phyloP scores from a whole-genome alignment of 1,284 basidiomycete species.

The Thelephora terrestris region DNA sequence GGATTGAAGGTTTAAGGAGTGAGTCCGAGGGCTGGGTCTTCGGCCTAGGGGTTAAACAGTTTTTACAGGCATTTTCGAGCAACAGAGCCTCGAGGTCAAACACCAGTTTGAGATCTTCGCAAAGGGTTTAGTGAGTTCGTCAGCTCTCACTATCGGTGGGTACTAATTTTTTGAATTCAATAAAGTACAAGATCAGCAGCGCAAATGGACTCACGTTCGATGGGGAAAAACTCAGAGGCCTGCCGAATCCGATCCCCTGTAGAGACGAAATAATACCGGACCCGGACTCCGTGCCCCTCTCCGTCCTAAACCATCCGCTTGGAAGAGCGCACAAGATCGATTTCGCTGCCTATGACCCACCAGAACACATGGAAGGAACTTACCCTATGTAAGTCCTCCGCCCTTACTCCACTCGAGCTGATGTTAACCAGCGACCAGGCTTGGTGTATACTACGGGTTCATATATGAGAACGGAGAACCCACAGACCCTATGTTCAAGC shows the following conservation, averaged over 20 bases:
- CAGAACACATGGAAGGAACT: not conserved
- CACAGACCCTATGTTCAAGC: not conserved
- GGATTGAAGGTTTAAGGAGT: not conserved
- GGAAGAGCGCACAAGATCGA: constrained; percentile 9
- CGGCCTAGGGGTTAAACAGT: not conserved
- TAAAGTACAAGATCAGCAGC: not conserved
- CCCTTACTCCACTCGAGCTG: not conserved
- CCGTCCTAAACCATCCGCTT: constrained; percentile 13
- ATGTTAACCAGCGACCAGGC: not conserved
- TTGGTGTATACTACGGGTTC: not conserved
- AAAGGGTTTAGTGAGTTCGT: constrained; percentile 12
- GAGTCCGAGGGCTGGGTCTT: not conserved
- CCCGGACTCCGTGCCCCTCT: not conserved
- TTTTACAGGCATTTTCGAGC: constrained; percentile 12
- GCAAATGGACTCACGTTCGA: not conserved
- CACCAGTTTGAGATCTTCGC: constrained; percentile 13
- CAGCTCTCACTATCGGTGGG: not conserved
- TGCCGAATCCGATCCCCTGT: not conserved
- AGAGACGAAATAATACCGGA: not conserved
- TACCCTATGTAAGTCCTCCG: not conserved
- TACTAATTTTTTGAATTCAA: constrained; percentile 10
- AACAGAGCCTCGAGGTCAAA: constrained; percentile 12
- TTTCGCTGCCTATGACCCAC: constrained; percentile 8
- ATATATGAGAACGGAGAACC: not conserved
- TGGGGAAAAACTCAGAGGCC: not conserved